phyloP scores from a whole-genome alignment of 495 filamentous ascomycete species.

The Glutinoglossum americanum region DNA sequence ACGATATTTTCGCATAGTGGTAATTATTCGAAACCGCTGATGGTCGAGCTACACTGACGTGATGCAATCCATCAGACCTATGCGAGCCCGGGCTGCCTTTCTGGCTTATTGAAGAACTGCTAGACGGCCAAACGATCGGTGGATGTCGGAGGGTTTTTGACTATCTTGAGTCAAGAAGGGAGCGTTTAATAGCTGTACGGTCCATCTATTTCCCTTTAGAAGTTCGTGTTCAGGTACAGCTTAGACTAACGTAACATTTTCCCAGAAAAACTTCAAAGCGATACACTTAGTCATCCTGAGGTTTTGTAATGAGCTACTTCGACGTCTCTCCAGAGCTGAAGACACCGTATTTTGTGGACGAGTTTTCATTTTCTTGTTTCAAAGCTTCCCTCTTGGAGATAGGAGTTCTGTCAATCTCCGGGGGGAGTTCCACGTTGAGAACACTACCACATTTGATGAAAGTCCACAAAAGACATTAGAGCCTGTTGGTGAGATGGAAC shows the following conservation, averaged over 20 bases:
- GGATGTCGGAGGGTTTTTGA: constrained; percentile 82
- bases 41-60: constrained; percentile 3
- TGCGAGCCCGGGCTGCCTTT: constrained; percentile 70
- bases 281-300: constrained; percentile 76
- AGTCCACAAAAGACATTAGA: constrained; percentile 10
- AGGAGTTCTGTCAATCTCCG: constrained; percentile 92
- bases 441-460: constrained; percentile 72
- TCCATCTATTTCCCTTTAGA: neutral
- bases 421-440: constrained; percentile 89
- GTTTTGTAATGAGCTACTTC: constrained; percentile 84
- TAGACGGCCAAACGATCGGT: constrained; percentile 86
- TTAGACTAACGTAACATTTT: neutral
- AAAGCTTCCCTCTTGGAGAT: constrained; percentile 87
- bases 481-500: constrained; percentile 22
- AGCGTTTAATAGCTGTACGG: constrained; percentile 51
- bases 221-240: constrained; percentile 5
- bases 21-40: constrained; percentile 13
- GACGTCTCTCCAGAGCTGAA: constrained; percentile 75
- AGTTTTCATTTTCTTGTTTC: constrained; percentile 94
- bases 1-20: constrained; percentile 65
- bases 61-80: constrained; percentile 30
- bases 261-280: constrained; percentile 55
- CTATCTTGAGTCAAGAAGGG: constrained; percentile 78
- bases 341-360: constrained; percentile 94
- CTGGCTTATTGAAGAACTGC: constrained; percentile 79